These are phyloP conservation scores for Austroboletus eburneus DNA, from an alignment of 768 basidiomycete genomes.

Conservation along the genomic window DNA sequence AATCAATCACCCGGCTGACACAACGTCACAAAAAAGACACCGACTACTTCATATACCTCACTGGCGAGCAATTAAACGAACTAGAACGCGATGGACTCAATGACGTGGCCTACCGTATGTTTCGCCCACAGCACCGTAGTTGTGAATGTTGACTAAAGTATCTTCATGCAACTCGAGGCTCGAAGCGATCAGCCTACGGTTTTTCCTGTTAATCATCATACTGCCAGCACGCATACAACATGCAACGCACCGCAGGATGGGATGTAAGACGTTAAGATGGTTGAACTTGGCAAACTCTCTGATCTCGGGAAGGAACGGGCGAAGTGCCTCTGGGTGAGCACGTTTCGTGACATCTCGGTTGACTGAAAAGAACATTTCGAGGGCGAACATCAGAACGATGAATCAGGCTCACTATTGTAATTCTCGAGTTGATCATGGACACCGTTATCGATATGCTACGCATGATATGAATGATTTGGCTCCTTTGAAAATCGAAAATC, in stretches of 20 bases:
- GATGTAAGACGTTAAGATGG: conserved; percentile 49
- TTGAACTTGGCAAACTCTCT: conserved; percentile 46
- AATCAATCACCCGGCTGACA: not conserved
- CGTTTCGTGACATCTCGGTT: conserved; percentile 46
- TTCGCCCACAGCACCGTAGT: conserved; percentile 39
- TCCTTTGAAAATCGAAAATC: not conserved
- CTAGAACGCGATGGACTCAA: not conserved
- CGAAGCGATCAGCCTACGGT: conserved; percentile 42
- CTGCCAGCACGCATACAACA: not conserved
- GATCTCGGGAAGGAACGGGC: conserved; percentile 52
- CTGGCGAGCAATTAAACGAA: conserved; percentile 26
- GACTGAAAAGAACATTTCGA: conserved; percentile 31
- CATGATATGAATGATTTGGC: not conserved
- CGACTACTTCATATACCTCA: conserved; percentile 66
- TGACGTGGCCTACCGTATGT: conserved; percentile 34
- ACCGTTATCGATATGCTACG: conserved; percentile 57
- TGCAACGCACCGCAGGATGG: conserved; percentile 37
- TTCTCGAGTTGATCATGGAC: conserved; percentile 61
- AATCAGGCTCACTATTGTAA: conserved; percentile 48
- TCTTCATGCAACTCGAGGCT: conserved; percentile 56
- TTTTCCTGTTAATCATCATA: not conserved
- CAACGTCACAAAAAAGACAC: conserved; percentile 12
- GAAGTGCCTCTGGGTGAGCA: conserved; percentile 45
- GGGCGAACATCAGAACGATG: not conserved
- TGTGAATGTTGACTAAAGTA: conserved; percentile 44